Percentiles rank a stretch among this genome's conserved stretches.
Conservation (phyloP, 108 stramenopile species). For the Phaeodactylum tricornutum region DNA sequence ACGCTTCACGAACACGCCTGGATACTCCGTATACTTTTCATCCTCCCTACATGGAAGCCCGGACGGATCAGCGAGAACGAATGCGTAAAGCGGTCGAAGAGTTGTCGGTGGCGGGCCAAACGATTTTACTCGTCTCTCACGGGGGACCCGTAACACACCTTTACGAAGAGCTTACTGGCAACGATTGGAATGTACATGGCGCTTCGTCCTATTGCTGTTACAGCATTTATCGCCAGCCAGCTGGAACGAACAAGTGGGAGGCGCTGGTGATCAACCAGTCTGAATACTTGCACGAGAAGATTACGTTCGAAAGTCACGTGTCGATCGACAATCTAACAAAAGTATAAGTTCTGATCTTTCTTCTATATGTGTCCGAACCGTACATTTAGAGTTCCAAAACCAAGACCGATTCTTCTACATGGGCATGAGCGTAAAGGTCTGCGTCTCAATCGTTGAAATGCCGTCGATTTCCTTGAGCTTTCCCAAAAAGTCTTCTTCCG, state of each 20-base stretch:
- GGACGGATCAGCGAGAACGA: constrained; percentile 15
- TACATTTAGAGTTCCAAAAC: no score
- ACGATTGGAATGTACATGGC: constrained; percentile 25
- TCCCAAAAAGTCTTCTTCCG: constrained; percentile 58
- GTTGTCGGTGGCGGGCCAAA: constrained; percentile 14
- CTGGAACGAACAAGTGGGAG: constrained; percentile 7
- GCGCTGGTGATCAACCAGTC: constrained; percentile 8
- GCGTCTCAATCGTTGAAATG: constrained; percentile 79
- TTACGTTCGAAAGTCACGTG: constrained; percentile 4
- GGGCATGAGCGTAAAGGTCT: constrained; percentile 86
- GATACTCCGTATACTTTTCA: constrained; percentile 14
- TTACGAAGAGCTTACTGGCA: constrained; percentile 34
- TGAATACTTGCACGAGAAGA: constrained; percentile 6
- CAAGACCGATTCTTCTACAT: no score
- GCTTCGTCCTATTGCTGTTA: constrained; percentile 24
- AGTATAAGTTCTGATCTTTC: no score
- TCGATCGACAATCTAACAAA: no score
- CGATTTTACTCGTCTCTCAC: constrained; percentile 35
- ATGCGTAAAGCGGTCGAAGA: constrained; percentile 12
- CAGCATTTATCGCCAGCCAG: constrained; percentile 19
- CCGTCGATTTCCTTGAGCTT: constrained; percentile 82
- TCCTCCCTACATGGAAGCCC: constrained; percentile 26
- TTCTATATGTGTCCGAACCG: no score
- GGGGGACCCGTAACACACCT: constrained; percentile 47
- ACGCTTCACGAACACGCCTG: constrained; percentile 16